Evolutionary conservation across 1,139 yeast genomes (phyloP), one percentile per base, ranked within the genome.

Genomic region (Suhomyces atakaporum): DNA sequence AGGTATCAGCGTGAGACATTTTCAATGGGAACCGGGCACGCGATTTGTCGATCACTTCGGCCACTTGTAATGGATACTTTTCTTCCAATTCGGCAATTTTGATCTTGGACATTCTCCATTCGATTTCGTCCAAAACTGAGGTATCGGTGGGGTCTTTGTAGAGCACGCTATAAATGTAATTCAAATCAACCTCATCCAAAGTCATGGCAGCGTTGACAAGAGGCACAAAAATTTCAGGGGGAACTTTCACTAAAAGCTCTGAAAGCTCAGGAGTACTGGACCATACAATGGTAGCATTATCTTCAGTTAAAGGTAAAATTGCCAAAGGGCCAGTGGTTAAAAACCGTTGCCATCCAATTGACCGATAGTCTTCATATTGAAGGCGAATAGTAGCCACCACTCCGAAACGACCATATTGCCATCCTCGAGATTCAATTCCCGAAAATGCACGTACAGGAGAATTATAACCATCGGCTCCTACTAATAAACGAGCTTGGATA

Each of bases 381-480:
- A 86, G 66, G 44, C 82, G 79, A 49, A 92, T 62, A 1, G 96
- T 85, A 0, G 95, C 97, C 2, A 92, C 99, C 11, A 89, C 83
- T 1, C 97, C 98, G 63, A 82, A 87, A 33, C 89, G 75, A 49
- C 84, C 72, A 60, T 92, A 92, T 39, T 76, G 78, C 98, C 98
- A 94, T 6, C 98, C 98, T 33, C 96, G 73, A 5, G 95, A 79
- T 54, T 81, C 81, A 39, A 94, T 88, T 2, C 78, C 80, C 0
- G 97, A 84, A 55, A 77, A 90, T 45, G 77, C 72, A 30, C 97
- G 75, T 3, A 86, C 98, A 0, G 97, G 97, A 0, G 97, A 89
- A 60, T 90, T 88, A 57, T 81, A 88, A 0, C 99, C 99, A 58
- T 92, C 98, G 14, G 97, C 96, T 7, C 99, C 99, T 10, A 90